These are phyloP conservation scores for Crithidia bombi DNA, from an alignment of 208 protist species.

Conservation along the genomic window DNA sequence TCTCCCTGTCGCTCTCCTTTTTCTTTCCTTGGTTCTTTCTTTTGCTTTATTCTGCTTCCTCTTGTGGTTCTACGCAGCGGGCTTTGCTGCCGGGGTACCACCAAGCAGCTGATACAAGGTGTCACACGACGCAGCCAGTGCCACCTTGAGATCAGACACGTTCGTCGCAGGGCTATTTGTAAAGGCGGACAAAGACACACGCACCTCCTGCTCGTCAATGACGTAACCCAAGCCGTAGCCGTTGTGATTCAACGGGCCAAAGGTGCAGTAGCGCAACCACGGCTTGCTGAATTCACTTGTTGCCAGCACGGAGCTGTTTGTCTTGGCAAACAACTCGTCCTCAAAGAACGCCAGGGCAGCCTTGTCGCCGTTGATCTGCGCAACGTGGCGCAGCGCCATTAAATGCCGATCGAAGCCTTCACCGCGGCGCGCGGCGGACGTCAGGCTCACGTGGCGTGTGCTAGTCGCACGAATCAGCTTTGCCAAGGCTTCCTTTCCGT, in stretches of 20 bases:
- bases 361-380: conserved; percentile 59
- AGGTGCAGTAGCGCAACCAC: conserved; percentile 81
- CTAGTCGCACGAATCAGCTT: conserved; percentile 60
- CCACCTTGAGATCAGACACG: conserved; percentile 55
- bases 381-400: conserved; percentile 81
- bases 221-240: conserved; percentile 95
- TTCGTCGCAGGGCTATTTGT: conserved; percentile 77
- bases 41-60: background rate
- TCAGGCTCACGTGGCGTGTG: conserved; percentile 52
- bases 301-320: conserved; percentile 52
- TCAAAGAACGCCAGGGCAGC: conserved; percentile 84
- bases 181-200: conserved; percentile 87
- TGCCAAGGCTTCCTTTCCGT: conserved; percentile 40
- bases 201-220: conserved; percentile 81
- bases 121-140: conserved; percentile 27
- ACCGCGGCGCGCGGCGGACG: conserved; percentile 60
- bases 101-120: conserved; percentile 27
- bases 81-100: conserved; percentile 1
- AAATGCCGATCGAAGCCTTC: conserved; percentile 92
- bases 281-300: conserved; percentile 75
- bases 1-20: background rate
- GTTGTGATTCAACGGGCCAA: conserved; percentile 85
- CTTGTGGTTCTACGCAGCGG: background rate
- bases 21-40: background rate
- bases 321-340: conserved; percentile 65